Percentiles rank a stretch among this genome's conserved stretches.
These are phyloP conservation scores for Cadophora sp. DNA, from an alignment of 2,329 filamentous ascomycete genomes.

Conservation along the genomic window DNA sequence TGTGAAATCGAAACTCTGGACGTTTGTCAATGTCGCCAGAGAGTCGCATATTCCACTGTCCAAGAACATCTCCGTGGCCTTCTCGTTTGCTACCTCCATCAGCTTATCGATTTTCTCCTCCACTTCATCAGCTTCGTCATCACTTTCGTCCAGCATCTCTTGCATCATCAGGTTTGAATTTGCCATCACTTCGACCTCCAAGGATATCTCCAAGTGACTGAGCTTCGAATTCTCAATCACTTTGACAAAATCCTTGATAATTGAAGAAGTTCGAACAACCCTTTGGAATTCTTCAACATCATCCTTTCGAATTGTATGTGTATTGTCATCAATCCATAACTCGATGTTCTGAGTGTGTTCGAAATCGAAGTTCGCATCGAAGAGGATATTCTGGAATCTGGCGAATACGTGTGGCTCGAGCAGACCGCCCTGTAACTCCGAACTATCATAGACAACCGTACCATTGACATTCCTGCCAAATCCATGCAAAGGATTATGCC, in stretches of 20 bases:
- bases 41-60: constrained; percentile 28
- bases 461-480: constrained; percentile 7
- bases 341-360: constrained; percentile 22
- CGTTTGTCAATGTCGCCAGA: constrained; percentile 26
- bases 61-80: constrained; percentile 32
- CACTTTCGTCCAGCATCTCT: constrained; percentile 17
- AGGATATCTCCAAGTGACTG: constrained; percentile 25
- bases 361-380: constrained; percentile 28
- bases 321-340: constrained; percentile 31
- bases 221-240: constrained; percentile 24
- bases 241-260: constrained; percentile 33
- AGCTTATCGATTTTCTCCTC: constrained; percentile 24
- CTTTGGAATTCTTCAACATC: constrained; percentile 20
- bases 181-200: constrained; percentile 30
- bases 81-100: constrained; percentile 25
- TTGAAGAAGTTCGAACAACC: constrained; percentile 14
- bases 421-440: constrained; percentile 9
- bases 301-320: not conserved
- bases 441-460: constrained; percentile 22
- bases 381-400: constrained; percentile 29
- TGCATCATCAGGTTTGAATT: constrained; percentile 23
- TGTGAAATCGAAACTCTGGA: constrained; percentile 23
- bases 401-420: constrained; percentile 36
- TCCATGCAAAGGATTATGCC: constrained; percentile 27
- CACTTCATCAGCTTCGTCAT: constrained; percentile 20